Conservation (phyloP, 495 filamentous ascomycete genomes). For the Trichoderma reesei region DNA sequence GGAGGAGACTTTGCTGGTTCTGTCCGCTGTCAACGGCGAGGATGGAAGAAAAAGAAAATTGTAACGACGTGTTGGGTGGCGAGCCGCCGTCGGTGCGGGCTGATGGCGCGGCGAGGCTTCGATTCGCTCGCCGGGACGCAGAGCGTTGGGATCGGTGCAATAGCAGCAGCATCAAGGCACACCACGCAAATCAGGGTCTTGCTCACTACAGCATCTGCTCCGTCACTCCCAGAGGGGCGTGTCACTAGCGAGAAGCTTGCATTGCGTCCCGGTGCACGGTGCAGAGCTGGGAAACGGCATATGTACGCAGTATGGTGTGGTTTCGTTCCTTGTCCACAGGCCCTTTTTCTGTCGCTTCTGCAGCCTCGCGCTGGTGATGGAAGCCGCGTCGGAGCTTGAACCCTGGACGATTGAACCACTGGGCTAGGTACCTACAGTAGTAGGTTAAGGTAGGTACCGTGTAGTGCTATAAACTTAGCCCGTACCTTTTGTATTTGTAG, state of each 20-base stretch:
- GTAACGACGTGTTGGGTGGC: not conserved
- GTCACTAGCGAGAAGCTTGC: not conserved
- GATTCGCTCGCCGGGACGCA: not conserved
- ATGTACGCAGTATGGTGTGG: not conserved
- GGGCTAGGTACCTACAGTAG: too few relatives aligned
- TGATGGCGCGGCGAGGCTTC: not conserved
- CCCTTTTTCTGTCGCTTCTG: too few relatives aligned
- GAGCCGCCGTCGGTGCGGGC: not conserved
- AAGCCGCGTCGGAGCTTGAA: too few relatives aligned
- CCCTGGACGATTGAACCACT: too few relatives aligned
- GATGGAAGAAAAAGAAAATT: not conserved
- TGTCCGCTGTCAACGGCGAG: not conserved
- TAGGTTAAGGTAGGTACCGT: too few relatives aligned
- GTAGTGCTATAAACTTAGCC: too few relatives aligned
- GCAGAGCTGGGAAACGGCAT: not conserved
- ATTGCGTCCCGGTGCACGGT: not conserved
- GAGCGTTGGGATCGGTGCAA: not conserved
- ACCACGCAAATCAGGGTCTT: constrained; percentile 4
- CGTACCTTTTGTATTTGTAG: too few relatives aligned
- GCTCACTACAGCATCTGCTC: not conserved
- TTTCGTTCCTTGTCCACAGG: too few relatives aligned
- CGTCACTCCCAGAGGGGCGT: not conserved
- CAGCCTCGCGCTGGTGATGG: too few relatives aligned
- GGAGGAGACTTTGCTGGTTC: not conserved
- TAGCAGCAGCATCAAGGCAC: not conserved